A percentile compares a stretch with the other conserved stretches of the same genome.
Evolutionary conservation across 2,329 filamentous ascomycete genomes (phyloP).

Genomic region (Cercospora sojina): DNA sequence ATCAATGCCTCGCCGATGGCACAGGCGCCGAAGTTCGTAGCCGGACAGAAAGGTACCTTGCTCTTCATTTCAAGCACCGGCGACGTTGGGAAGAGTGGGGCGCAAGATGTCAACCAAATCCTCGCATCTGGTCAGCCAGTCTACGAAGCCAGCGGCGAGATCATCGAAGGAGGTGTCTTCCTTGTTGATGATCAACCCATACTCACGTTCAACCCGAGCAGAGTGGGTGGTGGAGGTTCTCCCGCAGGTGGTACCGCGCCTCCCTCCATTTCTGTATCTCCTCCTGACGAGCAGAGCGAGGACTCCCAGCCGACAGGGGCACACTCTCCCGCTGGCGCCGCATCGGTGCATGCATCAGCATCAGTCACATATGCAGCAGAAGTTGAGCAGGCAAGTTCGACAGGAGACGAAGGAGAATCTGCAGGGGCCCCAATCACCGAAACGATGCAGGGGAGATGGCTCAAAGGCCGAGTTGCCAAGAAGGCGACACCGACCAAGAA

Average conservation of each 20-base stretch:
- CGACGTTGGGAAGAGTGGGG: not conserved
- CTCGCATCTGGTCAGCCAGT: constrained; percentile 1
- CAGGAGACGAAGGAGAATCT: not conserved
- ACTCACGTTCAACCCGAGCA: not conserved
- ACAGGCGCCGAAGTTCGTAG: constrained; percentile 1
- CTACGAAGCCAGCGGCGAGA: constrained; percentile 5
- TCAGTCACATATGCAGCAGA: not conserved
- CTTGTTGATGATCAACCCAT: constrained; percentile 1
- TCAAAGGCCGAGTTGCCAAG: not conserved
- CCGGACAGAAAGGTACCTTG: constrained; percentile 4
- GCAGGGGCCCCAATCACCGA: not conserved
- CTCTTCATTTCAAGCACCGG: not conserved
- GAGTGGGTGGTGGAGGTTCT: not conserved
- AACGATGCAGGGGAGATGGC: not conserved
- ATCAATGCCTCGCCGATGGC: constrained; percentile 1
- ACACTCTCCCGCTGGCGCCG: not conserved
- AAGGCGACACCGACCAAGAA: not conserved
- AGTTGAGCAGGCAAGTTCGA: not conserved
- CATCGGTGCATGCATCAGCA: not conserved
- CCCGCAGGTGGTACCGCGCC: not conserved
- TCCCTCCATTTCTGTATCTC: not conserved
- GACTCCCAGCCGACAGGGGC: not conserved
- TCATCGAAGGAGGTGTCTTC: constrained; percentile 7
- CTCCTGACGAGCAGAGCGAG: not conserved
- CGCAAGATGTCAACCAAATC: not conserved